Evolutionary conservation across 106 monocot species (phyloP).

Genomic region (Dendrobium catenatum): DNA sequence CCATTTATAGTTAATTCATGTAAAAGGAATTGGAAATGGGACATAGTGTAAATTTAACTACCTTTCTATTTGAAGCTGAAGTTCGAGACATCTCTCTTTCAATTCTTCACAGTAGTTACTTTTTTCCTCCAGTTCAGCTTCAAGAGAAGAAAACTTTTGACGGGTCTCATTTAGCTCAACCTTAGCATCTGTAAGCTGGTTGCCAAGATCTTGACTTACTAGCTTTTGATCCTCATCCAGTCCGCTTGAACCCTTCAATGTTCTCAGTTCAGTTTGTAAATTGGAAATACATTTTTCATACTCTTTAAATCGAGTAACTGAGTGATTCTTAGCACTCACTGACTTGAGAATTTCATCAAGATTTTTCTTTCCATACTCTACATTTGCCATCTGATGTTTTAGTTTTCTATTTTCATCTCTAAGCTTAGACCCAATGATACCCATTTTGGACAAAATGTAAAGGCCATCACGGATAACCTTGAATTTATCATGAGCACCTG

Average conservation of each 20-base stretch:
- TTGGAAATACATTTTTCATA: constrained; percentile 26
- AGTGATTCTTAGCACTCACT: constrained; percentile 14
- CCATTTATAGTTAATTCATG: not conserved
- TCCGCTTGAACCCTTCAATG: constrained; percentile 22
- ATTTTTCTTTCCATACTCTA: constrained; percentile 15
- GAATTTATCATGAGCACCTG: constrained; percentile 15
- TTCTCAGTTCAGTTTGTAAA: constrained; percentile 22
- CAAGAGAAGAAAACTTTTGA: constrained; percentile 28
- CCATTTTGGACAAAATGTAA: constrained; percentile 7
- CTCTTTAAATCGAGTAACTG: constrained; percentile 19
- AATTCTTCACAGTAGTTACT: constrained; percentile 29
- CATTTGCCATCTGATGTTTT: constrained; percentile 8
- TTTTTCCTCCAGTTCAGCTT: constrained; percentile 28
- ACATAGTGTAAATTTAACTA: constrained; percentile 9
- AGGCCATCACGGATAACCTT: constrained; percentile 3
- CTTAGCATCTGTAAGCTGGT: constrained; percentile 20
- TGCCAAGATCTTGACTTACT: constrained; percentile 20
- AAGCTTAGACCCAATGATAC: constrained; percentile 14
- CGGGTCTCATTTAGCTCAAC: constrained; percentile 21
- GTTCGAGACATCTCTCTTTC: constrained; percentile 30
- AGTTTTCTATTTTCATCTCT: constrained; percentile 23
- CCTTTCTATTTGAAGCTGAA: constrained; percentile 45
- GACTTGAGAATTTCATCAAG: constrained; percentile 11
- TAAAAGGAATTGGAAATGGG: not conserved
- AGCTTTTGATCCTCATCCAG: constrained; percentile 20